Evolutionary conservation across 2,329 filamentous ascomycete genomes (phyloP).

Genomic region (Allantophomopsis cytisporea): DNA sequence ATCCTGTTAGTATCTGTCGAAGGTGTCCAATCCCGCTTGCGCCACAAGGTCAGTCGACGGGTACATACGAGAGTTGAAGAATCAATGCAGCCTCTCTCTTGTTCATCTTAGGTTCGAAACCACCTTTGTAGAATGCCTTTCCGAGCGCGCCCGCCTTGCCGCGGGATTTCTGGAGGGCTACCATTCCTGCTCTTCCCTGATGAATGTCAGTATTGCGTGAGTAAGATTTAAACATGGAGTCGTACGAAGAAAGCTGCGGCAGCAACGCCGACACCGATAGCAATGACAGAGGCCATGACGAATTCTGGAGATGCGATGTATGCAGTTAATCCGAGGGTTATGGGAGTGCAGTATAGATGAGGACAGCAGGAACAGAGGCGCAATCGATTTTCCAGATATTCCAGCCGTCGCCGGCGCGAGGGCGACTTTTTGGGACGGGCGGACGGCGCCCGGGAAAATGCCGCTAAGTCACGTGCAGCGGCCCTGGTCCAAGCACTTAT

Average conservation of each 20-base stretch:
- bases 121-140: conserved; percentile 93
- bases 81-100: conserved; percentile 84
- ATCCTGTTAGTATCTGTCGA: neutral
- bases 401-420: too few species aligned
- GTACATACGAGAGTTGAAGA: conserved; percentile 66
- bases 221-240: neutral
- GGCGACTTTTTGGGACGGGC: too few species aligned
- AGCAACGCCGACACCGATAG: conserved; percentile 46
- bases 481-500: too few species aligned
- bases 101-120: conserved; percentile 95
- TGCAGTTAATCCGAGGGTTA: too few species aligned
- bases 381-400: too few species aligned
- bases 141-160: conserved; percentile 60
- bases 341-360: too few species aligned
- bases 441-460: too few species aligned
- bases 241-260: conserved; percentile 52
- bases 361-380: too few species aligned
- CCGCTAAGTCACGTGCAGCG: too few species aligned
- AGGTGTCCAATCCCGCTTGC: conserved; percentile 1
- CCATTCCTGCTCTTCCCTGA: conserved; percentile 82
- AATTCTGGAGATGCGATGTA: neutral
- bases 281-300: conserved; percentile 43
- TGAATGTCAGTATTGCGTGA: conserved; percentile 7
- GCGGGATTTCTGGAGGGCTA: conserved; percentile 74
- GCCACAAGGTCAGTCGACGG: neutral